Percentiles rank a stretch among this genome's conserved stretches.
These are phyloP conservation scores for Chaetomium olivaceum DNA, from an alignment of 2,329 filamentous ascomycete species.

Conservation along the genomic window DNA sequence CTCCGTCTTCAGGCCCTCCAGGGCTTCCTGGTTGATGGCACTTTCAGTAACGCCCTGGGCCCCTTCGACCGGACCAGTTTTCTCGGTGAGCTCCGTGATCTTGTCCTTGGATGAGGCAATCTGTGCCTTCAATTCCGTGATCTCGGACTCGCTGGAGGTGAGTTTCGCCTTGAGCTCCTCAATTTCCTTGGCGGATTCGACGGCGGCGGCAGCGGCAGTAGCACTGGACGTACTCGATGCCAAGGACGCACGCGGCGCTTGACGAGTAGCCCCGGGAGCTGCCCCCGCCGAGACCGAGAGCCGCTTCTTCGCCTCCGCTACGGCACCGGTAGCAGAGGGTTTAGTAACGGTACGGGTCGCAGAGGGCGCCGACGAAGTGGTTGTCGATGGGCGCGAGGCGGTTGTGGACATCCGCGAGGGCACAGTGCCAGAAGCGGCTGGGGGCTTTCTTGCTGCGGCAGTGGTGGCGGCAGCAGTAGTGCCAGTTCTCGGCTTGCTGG, in stretches of 20 bases:
- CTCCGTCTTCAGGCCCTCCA: constrained; percentile 52
- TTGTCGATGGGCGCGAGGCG: constrained; percentile 40
- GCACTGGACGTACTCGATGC: constrained; percentile 34
- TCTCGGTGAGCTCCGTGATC: constrained; percentile 55
- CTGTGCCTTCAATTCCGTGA: constrained; percentile 58
- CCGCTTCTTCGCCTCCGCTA: constrained; percentile 57
- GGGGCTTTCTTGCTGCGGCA: constrained; percentile 41
- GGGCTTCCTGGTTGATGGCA: constrained; percentile 45
- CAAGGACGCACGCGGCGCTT: constrained; percentile 45
- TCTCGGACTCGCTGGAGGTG: constrained; percentile 57
- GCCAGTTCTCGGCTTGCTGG: constrained; percentile 29
- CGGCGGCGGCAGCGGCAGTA: constrained; percentile 41
- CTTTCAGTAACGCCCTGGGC: constrained; percentile 43
- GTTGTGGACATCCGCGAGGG: constrained; percentile 38
- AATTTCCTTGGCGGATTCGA: constrained; percentile 54
- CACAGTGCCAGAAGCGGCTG: constrained; percentile 37
- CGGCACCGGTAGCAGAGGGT: constrained; percentile 41
- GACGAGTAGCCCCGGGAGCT: constrained; percentile 42
- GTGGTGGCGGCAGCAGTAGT: constrained; percentile 36
- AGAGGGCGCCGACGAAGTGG: constrained; percentile 42
- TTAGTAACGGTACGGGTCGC: constrained; percentile 40
- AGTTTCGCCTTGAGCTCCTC: constrained; percentile 63
- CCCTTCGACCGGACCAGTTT: constrained; percentile 43
- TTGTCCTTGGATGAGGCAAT: constrained; percentile 58
- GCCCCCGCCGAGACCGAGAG: constrained; percentile 48